Conservation (phyloP, 2,329 filamentous ascomycete genomes). For the Exophiala mesophila region DNA sequence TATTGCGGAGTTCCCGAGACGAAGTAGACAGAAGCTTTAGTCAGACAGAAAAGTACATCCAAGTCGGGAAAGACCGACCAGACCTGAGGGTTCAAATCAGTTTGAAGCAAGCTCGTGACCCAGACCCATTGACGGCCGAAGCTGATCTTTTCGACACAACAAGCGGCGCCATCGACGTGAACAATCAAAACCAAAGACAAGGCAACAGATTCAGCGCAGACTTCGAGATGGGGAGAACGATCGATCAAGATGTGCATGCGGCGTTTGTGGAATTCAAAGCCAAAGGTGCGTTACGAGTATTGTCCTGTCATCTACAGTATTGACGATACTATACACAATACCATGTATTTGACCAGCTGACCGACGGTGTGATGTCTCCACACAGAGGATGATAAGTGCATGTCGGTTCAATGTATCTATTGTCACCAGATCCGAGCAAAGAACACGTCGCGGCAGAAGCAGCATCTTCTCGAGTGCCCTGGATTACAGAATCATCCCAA, state of each 20-base stretch:
- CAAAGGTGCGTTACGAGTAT: slow-evolving; percentile 37
- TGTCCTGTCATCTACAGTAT: slow-evolving; percentile 32
- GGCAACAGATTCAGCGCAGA: background rate
- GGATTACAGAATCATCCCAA: slow-evolving; percentile 44
- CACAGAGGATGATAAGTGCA: slow-evolving; percentile 37
- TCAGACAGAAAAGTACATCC: too few relatives aligned
- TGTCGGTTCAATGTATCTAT: slow-evolving; percentile 51
- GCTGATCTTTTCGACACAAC: too few relatives aligned
- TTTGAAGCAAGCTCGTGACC: too few relatives aligned
- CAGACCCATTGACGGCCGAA: too few relatives aligned
- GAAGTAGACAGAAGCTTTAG: too few relatives aligned
- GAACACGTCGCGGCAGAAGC: slow-evolving; percentile 50
- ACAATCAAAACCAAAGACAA: background rate
- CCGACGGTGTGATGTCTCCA: slow-evolving; percentile 14
- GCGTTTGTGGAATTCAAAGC: slow-evolving; percentile 51
- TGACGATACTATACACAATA: slow-evolving; percentile 30
- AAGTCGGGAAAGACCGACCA: too few relatives aligned
- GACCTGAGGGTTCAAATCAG: too few relatives aligned
- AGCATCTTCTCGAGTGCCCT: slow-evolving; percentile 48
- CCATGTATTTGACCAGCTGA: slow-evolving; percentile 18
- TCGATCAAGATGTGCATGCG: slow-evolving; percentile 50
- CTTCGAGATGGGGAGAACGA: slow-evolving; percentile 45
- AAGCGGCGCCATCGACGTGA: background rate
- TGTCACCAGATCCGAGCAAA: slow-evolving; percentile 50
- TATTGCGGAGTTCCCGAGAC: too few relatives aligned